Percentiles rank a stretch among this genome's conserved stretches.
phyloP scores from a whole-genome alignment of 352 stramenopile genomes.

The Phytopythium mirpurense region DNA sequence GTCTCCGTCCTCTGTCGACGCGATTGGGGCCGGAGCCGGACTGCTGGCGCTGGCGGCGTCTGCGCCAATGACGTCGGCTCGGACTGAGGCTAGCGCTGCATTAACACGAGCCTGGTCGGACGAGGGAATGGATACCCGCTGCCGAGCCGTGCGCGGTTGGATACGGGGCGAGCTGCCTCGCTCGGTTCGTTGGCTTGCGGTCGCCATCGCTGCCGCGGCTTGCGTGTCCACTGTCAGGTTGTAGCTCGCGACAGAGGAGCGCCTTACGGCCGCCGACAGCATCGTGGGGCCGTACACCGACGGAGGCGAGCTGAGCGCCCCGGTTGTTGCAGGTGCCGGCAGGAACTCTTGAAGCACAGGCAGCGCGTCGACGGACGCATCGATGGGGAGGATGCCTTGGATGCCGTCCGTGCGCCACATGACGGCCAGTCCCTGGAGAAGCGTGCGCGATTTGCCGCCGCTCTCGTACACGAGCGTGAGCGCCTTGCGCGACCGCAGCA shows the following conservation, averaged over 20 bases:
- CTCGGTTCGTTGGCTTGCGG: background rate
- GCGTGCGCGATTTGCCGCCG: conserved; percentile 44
- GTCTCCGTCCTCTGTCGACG: background rate
- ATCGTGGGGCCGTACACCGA: background rate
- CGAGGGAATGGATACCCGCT: background rate
- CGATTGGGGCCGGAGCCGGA: too few relatives aligned
- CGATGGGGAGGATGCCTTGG: conserved; percentile 33
- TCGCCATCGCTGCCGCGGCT: background rate
- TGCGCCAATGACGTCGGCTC: background rate
- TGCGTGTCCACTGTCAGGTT: background rate
- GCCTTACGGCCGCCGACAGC: background rate
- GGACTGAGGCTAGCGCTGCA: background rate
- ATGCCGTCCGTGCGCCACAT: conserved; percentile 59
- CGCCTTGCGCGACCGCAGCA: conserved; percentile 49
- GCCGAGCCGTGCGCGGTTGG: background rate
- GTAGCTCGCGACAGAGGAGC: background rate
- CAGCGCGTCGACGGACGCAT: conserved; percentile 21
- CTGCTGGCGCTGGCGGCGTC: too few relatives aligned
- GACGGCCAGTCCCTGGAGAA: conserved; percentile 57
- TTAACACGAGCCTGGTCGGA: background rate
- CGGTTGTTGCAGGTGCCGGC: background rate
- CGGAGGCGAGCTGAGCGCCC: background rate
- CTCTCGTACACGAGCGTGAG: conserved; percentile 50
- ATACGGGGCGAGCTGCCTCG: background rate
- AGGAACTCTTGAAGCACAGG: conserved; percentile 46